Base-by-base conservation (phyloP, 495 filamentous ascomycete species). In the Hypomontagnella submonticulosa region DNA sequence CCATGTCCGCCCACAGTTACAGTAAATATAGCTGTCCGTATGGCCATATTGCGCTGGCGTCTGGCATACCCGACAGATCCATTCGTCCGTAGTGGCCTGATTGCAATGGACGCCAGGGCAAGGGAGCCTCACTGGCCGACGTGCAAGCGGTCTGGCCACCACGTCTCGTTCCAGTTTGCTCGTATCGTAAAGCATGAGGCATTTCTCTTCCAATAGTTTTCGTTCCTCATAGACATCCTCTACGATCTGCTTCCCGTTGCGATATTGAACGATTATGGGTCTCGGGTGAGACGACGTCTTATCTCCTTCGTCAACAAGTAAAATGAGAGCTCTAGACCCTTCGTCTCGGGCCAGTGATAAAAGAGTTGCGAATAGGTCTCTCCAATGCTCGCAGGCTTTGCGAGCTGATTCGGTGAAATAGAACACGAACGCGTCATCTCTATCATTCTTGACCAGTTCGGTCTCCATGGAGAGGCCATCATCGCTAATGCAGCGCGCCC, bases 1-100 rank as follows among this genome's bases (percentile, higher is more conserved):
- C 15, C 18, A 36, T 11, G n/a, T 19, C 4, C 48, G 48, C n/a
- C 48, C 48, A 30, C 48, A 51, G 34, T 51, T 15, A 16, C 48
- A 51, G 32, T 51, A 51, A 34, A 51, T 51, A 13, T 36, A 51
- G n/a, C 18, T 33, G 2, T 51, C 48, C 2, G 32, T 19, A 16
- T 33, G 32, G 2, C 48, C 48, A 13, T 33, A 51, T 30, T 51
- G 23, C 7, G 34, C 30, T 11, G 30, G 48, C 1, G 48, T 19
- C 15, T 16, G 48, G 5, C 48, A 51, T 1, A 11, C 18, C 3
- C 13, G 16, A 19, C 48, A 51, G 30, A 15, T 36, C 48, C 48
- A 51, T 51, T 51, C 48, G 19, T 16, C 30, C 7, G 34, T 36
- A 13, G 13, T 27, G 9, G 15, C 34, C 19, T 30, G 32, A 16